These are phyloP conservation scores for Citrus trifoliata DNA, from an alignment of 345 rosid species.

Conservation along the genomic window DNA sequence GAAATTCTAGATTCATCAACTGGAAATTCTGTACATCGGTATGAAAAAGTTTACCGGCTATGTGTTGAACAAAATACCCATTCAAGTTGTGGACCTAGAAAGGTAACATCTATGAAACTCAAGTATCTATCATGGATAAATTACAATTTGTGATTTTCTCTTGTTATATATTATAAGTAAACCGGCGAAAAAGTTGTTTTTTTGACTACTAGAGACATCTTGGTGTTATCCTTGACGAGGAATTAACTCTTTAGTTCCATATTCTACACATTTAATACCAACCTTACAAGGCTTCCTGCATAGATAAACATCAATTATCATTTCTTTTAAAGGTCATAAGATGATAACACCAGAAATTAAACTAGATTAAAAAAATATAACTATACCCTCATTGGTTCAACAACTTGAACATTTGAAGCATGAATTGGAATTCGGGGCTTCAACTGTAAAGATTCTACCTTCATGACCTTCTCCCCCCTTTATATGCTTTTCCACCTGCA, in stretches of 20 bases:
- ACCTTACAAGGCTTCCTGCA: conserved; percentile 87
- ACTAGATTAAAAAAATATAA: neutral
- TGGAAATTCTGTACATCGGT: too few species aligned
- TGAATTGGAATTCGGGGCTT: conserved; percentile 72
- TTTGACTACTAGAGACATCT: too few species aligned
- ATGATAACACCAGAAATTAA: neutral
- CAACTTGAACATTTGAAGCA: conserved; percentile 87
- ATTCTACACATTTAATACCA: conserved; percentile 75
- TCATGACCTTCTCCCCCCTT: conserved; percentile 82
- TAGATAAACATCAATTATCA: neutral
- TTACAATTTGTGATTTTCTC: too few species aligned
- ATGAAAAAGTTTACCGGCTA: too few species aligned
- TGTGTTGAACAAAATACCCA: too few species aligned
- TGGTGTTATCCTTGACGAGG: too few species aligned
- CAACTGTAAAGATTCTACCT: conserved; percentile 92
- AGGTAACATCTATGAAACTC: too few species aligned
- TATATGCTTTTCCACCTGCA: conserved; percentile 85
- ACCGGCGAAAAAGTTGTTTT: too few species aligned
- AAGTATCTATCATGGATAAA: too few species aligned
- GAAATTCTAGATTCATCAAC: too few species aligned
- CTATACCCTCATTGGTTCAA: conserved; percentile 89
- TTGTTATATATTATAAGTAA: too few species aligned
- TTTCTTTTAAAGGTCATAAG: neutral
- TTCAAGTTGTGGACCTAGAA: too few species aligned
- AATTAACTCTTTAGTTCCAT: conserved; percentile 65